A percentile compares a stretch with the other conserved stretches of the same genome.
Evolutionary conservation across 2,329 filamentous ascomycete genomes (phyloP).

Genomic region (Penicillium sp.): DNA sequence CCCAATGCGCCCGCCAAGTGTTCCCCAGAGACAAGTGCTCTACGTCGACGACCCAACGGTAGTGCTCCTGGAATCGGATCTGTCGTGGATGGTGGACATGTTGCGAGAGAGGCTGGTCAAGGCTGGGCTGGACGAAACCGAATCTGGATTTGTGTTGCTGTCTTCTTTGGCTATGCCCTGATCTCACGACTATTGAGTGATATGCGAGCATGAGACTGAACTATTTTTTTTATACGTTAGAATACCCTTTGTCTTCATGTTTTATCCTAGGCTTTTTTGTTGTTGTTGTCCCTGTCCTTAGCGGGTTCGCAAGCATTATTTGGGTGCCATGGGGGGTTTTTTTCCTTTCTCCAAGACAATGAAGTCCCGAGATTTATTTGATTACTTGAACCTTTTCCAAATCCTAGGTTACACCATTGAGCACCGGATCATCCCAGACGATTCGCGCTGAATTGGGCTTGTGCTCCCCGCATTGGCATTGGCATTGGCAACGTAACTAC

Average conservation of each 20-base stretch:
- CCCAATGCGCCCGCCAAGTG: slow-evolving; percentile 53
- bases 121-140: slow-evolving; percentile 81
- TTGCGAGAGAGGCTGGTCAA: slow-evolving; percentile 72
- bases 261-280: neutral
- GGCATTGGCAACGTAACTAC: slow-evolving; percentile 21
- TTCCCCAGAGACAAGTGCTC: slow-evolving; percentile 62
- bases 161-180: slow-evolving; percentile 79
- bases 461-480: slow-evolving; percentile 23
- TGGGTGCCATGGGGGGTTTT: slow-evolving; percentile 9
- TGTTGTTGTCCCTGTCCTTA: slow-evolving; percentile 10
- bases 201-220: slow-evolving; percentile 32
- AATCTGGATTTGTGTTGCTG: slow-evolving; percentile 65
- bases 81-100: slow-evolving; percentile 76
- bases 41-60: slow-evolving; percentile 61
- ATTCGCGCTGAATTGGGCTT: slow-evolving; percentile 21
- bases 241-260: slow-evolving; percentile 3
- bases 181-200: slow-evolving; percentile 70
- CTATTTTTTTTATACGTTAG: neutral
- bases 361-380: neutral
- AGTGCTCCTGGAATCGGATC: slow-evolving; percentile 55
- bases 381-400: neutral
- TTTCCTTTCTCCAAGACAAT: neutral
- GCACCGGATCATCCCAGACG: slow-evolving; percentile 17
- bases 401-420: slow-evolving; percentile 17
- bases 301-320: slow-evolving; percentile 18